Conservation (phyloP, 192 early-diverging fungal genomes). For the Backusella luteola region DNA sequence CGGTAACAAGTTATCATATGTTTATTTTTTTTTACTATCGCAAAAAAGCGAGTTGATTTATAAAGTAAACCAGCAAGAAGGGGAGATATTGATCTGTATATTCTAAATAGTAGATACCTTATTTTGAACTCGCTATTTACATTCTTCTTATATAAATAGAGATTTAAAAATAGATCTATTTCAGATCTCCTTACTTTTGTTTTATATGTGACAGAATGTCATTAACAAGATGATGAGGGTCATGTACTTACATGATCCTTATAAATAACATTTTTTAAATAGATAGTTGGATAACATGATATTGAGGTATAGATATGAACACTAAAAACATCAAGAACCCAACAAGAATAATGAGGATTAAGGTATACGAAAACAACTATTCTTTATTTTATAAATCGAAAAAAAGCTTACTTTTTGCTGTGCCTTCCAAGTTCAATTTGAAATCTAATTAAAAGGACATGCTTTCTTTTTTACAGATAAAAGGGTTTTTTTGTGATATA, state of each 20-base stretch:
- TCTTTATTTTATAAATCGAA: background rate
- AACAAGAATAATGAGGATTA: background rate
- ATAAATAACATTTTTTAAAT: background rate
- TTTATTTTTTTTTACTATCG: background rate
- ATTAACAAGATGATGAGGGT: background rate
- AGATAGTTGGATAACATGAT: background rate
- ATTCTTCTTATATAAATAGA: background rate
- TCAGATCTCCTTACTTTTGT: background rate
- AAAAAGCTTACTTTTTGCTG: background rate
- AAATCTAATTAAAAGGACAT: background rate
- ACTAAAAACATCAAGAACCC: background rate
- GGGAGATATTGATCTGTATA: background rate
- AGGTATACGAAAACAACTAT: background rate
- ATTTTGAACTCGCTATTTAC: background rate
- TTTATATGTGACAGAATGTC: background rate
- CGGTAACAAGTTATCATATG: background rate
- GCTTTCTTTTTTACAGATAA: background rate
- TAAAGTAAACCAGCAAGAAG: background rate
- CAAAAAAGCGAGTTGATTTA: background rate
- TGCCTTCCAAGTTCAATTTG: background rate
- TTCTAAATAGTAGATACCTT: background rate
- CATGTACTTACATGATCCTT: background rate
- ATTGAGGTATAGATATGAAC: background rate
- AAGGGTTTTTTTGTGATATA: background rate
- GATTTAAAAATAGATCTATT: background rate